Conservation (phyloP, 495 filamentous ascomycete species). For the Aspergillus asperescens region DNA sequence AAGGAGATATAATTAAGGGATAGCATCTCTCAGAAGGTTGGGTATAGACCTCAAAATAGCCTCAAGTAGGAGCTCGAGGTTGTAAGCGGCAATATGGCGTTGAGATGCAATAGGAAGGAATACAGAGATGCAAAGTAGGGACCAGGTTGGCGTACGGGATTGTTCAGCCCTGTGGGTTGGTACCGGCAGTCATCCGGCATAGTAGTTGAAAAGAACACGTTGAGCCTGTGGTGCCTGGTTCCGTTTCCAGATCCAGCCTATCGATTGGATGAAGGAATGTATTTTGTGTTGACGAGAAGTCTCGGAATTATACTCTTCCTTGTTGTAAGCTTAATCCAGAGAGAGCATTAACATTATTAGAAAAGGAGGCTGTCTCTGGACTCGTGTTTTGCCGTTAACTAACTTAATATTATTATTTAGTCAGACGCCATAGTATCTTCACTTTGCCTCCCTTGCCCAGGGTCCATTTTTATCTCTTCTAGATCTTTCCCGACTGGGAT, state of each 20-base stretch:
- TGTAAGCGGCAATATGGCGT: not conserved
- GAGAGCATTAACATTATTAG: not conserved
- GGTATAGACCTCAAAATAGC: not conserved
- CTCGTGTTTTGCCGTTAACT: too few relatives aligned
- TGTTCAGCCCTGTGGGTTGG: conserved; percentile 22
- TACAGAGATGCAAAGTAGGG: too few relatives aligned
- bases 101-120: too few relatives aligned
- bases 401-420: not conserved
- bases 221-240: conserved; percentile 20
- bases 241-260: not conserved
- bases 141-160: not conserved
- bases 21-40: too few relatives aligned
- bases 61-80: too few relatives aligned
- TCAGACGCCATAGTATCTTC: conserved; percentile 2
- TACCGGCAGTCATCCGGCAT: conserved; percentile 8
- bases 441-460: conserved; percentile 13
- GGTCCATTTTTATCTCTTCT: conserved; percentile 10
- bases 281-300: not conserved
- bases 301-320: not conserved
- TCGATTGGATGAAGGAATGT: too few relatives aligned
- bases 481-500: conserved; percentile 19
- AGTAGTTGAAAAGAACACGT: conserved; percentile 33
- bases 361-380: too few relatives aligned
- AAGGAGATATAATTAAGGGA: not conserved
- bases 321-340: too few relatives aligned